A percentile compares a stretch with the other conserved stretches of the same genome.
These are phyloP conservation scores for Hypoxylon sp. DNA, from an alignment of 2,329 filamentous ascomycete species.

Conservation along the genomic window DNA sequence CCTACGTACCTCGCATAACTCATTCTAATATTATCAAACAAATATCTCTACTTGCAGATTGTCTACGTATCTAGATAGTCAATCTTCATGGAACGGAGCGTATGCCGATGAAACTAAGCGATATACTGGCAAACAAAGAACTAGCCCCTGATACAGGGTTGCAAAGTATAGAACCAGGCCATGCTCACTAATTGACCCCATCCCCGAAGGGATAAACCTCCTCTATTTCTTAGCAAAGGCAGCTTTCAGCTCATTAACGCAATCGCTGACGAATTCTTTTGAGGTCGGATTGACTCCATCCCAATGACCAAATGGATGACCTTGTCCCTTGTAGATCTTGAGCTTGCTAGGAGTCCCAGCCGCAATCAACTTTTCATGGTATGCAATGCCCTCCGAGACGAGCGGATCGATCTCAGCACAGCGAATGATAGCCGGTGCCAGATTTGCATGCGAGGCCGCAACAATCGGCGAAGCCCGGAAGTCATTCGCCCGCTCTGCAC, in stretches of 20 bases:
- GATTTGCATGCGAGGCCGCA: conserved; percentile 51
- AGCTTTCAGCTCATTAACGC: conserved; percentile 49
- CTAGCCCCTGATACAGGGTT: not conserved
- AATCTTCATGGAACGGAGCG: not conserved
- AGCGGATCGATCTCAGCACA: conserved; percentile 54
- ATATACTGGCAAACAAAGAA: not conserved
- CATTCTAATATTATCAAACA: not conserved
- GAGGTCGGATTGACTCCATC: conserved; percentile 52
- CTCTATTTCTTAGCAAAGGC: conserved; percentile 41
- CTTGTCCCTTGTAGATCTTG: conserved; percentile 55
- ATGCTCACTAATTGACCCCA: not conserved
- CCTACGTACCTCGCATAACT: not conserved
- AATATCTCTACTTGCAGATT: not conserved
- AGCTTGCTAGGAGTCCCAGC: conserved; percentile 52
- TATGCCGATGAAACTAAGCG: not conserved
- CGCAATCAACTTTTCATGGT: conserved; percentile 51
- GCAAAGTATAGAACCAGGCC: too few species aligned
- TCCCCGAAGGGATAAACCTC: not conserved
- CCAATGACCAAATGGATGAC: conserved; percentile 56
- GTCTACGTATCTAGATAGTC: not conserved
- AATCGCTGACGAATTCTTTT: conserved; percentile 53
- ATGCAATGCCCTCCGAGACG: conserved; percentile 52
- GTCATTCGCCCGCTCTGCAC: conserved; percentile 48
- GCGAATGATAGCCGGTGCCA: conserved; percentile 54
- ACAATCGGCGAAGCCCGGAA: conserved; percentile 54